A percentile compares a stretch with the other conserved stretches of the same genome.
These are phyloP conservation scores for Mycosphaerella sp. DNA, from an alignment of 2,329 filamentous ascomycete species.

Conservation along the genomic window DNA sequence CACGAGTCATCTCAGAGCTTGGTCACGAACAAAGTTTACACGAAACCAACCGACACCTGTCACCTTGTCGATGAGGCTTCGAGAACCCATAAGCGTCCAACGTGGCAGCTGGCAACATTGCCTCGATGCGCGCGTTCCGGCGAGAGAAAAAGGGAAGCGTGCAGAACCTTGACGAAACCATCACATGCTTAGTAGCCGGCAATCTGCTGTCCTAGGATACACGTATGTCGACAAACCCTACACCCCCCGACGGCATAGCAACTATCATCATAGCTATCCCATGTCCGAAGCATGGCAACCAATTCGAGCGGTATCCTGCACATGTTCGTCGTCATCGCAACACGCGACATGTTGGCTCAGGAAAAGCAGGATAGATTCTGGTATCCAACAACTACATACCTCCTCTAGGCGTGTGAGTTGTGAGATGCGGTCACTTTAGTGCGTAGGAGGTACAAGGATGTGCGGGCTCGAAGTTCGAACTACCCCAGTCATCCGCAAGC, in stretches of 20 bases:
- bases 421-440: background rate
- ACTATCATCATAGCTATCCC: no score
- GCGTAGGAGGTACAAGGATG: background rate
- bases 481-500: background rate
- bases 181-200: background rate
- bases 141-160: background rate
- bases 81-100: background rate
- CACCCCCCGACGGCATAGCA: background rate
- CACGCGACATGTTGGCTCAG: no score
- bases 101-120: background rate
- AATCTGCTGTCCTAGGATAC: background rate
- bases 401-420: background rate
- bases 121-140: background rate
- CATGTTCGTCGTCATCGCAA: no score
- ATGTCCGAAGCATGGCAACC: no score
- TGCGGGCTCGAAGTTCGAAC: no score
- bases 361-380: no score
- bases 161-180: background rate
- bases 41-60: background rate
- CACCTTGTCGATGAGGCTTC: background rate
- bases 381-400: background rate
- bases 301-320: no score
- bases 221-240: background rate
- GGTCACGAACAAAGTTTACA: background rate
- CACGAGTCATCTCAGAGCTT: background rate